Evolutionary conservation across 2,329 filamentous ascomycete species (phyloP).

Genomic region (Fusarium newnesense): DNA sequence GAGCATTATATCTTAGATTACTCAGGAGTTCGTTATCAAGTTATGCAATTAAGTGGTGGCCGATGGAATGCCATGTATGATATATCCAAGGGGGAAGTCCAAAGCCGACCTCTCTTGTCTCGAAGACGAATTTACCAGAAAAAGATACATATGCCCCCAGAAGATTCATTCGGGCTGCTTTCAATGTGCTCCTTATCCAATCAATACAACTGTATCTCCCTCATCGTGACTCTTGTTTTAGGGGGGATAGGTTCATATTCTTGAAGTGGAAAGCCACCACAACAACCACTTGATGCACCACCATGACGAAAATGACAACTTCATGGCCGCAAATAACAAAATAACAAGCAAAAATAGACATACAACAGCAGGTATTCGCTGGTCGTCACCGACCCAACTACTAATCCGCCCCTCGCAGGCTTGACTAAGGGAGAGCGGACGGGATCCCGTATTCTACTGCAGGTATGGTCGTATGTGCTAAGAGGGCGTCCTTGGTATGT

Average conservation of each 20-base stretch:
- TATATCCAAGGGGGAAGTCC: too few species aligned
- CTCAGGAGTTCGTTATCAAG: background rate
- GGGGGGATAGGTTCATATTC: background rate
- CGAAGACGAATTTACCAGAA: too few species aligned
- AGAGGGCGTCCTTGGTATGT: background rate
- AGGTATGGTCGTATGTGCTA: conserved; percentile 29
- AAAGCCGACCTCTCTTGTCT: background rate
- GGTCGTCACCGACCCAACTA: conserved; percentile 17
- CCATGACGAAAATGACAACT: background rate
- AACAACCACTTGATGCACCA: background rate
- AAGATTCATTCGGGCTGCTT: background rate
- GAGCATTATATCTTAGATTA: background rate
- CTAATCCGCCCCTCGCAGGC: conserved; percentile 24
- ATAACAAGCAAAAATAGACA: background rate
- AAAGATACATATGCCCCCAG: too few species aligned
- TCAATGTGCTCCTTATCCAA: background rate
- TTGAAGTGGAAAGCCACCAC: background rate
- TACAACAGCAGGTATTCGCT: conserved; percentile 32
- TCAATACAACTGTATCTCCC: background rate
- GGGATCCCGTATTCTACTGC: conserved; percentile 32
- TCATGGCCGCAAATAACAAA: background rate
- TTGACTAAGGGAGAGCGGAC: conserved; percentile 32
- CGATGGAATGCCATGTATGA: background rate
- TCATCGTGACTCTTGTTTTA: background rate
- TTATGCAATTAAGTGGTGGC: background rate